Evolutionary conservation across 805 yeast species (phyloP).

Genomic region (Ogataea thermomethanolica): DNA sequence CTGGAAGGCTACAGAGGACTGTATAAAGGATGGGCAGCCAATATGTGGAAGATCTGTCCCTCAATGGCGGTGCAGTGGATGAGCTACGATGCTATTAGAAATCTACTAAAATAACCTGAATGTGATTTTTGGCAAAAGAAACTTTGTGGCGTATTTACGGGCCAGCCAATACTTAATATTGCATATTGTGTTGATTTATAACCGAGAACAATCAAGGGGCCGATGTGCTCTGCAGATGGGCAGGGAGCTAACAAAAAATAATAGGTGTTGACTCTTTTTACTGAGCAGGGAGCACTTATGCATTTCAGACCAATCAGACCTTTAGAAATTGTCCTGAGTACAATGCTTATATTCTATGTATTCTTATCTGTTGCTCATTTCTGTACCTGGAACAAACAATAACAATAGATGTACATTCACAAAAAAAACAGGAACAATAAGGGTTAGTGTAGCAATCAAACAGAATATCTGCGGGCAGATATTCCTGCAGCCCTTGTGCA

Average conservation of each 20-base stretch:
- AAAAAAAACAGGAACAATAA: not conserved
- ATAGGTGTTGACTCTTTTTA: not conserved
- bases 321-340: not conserved
- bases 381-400: not conserved
- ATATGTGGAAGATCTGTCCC: conserved; percentile 85
- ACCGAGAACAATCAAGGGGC: conserved; percentile 2
- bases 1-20: conserved; percentile 73
- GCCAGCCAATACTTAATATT: not conserved
- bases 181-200: not conserved
- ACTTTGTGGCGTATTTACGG: not conserved
- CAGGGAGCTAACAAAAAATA: no score
- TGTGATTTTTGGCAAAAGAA: not conserved
- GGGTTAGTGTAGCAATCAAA: conserved; percentile 1
- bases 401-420: not conserved
- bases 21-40: conserved; percentile 73
- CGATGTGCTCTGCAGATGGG: not conserved
- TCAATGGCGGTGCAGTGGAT: conserved; percentile 96
- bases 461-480: conserved; percentile 8
- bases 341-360: not conserved
- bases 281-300: not conserved
- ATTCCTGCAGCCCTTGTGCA: conserved; percentile 1
- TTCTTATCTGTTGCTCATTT: not conserved
- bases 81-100: conserved; percentile 70
- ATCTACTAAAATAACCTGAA: conserved; percentile 24
- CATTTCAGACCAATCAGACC: conserved; percentile 5